phyloP scores from a whole-genome alignment of 164 flowering plant genomes.

The Houttuynia cordata region DNA sequence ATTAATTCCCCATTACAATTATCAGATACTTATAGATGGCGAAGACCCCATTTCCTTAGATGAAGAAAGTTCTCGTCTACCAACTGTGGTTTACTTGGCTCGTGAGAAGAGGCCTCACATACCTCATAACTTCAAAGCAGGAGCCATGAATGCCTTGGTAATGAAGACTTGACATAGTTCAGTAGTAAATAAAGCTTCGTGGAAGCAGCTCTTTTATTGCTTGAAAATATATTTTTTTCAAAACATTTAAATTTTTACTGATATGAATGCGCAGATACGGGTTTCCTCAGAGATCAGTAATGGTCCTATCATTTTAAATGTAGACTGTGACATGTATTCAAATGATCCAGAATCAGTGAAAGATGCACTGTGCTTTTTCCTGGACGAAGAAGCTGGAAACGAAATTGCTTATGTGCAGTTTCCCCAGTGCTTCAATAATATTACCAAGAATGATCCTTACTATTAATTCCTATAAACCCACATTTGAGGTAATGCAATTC shows the following conservation, averaged over 20 bases:
- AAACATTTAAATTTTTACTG: too few species aligned
- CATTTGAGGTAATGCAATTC: constrained; percentile 5
- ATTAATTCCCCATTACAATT: too few species aligned
- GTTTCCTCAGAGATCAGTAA: constrained; percentile 25
- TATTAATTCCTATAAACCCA: constrained; percentile 1
- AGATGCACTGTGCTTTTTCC: constrained; percentile 29
- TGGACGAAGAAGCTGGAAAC: constrained; percentile 25
- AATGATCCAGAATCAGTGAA: constrained; percentile 21
- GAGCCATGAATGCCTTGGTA: constrained; percentile 52
- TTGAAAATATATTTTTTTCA: too few species aligned
- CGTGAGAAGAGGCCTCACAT: constrained; percentile 38
- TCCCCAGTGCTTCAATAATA: constrained; percentile 17
- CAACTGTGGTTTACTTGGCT: constrained; percentile 39
- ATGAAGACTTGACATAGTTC: constrained; percentile 2
- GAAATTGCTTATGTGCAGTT: constrained; percentile 28
- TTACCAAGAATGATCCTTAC: constrained; percentile 18
- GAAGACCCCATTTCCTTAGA: too few species aligned
- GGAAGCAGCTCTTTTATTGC: too few species aligned
- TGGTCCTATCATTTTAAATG: constrained; percentile 20
- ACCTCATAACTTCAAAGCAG: constrained; percentile 48
- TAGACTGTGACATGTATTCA: constrained; percentile 35
- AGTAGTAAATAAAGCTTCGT: too few species aligned
- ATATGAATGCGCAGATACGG: constrained; percentile 18
- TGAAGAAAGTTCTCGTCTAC: constrained; percentile 25
- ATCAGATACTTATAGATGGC: too few species aligned